Percentiles rank a stretch among this genome's conserved stretches.
Conservation (phyloP, 257 asterid genomes). For the Lycium ferocissimum region DNA sequence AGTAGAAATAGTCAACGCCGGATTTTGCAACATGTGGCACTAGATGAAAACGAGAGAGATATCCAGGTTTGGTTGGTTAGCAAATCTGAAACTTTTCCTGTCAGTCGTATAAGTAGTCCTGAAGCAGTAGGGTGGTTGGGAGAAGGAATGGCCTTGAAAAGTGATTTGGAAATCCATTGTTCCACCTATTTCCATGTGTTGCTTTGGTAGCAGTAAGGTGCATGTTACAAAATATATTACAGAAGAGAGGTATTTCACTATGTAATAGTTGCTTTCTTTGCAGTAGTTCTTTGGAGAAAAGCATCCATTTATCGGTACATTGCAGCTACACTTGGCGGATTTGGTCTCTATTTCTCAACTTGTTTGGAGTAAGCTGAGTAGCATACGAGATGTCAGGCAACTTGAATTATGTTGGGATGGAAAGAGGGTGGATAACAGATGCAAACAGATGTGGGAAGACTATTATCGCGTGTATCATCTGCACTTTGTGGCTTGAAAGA, state of each 20-base stretch:
- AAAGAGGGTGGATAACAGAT: neutral
- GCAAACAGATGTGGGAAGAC: neutral
- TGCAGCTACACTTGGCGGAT: neutral
- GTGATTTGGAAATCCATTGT: neutral
- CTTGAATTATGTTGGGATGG: constrained; percentile 2
- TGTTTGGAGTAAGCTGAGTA: constrained; percentile 9
- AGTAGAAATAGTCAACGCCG: no score
- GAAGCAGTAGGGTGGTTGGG: neutral
- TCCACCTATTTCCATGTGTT: constrained; percentile 4
- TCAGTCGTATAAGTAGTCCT: neutral
- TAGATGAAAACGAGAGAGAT: neutral
- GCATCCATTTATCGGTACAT: constrained; percentile 5
- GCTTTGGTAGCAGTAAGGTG: constrained; percentile 2
- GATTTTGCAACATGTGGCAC: neutral
- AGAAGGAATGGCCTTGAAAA: neutral
- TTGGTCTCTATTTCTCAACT: constrained; percentile 18
- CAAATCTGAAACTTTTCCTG: neutral
- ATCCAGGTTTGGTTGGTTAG: constrained; percentile 6
- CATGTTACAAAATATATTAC: neutral
- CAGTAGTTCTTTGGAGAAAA: constrained; percentile 2
- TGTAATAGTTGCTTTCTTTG: neutral
- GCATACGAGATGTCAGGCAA: neutral
- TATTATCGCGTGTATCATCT: neutral
- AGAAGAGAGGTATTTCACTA: neutral
- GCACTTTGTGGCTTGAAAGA: neutral